A percentile compares a stretch with the other conserved stretches of the same genome.
phyloP scores from a whole-genome alignment of 176 grass and related monocot genomes.

The Carex cristatella region DNA sequence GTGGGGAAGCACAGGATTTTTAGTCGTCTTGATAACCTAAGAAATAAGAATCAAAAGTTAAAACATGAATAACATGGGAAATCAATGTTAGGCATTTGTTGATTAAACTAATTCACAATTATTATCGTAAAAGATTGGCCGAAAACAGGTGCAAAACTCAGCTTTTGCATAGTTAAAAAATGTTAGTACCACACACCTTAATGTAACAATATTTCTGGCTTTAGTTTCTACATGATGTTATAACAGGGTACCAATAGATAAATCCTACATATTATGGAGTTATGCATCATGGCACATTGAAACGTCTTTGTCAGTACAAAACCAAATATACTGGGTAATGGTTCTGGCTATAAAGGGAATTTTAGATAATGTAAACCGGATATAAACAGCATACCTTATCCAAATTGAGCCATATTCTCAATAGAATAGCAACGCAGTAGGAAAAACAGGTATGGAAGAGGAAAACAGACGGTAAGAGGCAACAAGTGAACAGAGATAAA shows the following conservation, averaged over 20 bases:
- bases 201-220: not conserved
- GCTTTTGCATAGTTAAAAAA: not conserved
- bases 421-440: not conserved
- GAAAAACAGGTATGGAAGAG: not conserved
- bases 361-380: constrained; percentile 1
- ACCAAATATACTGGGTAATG: not conserved
- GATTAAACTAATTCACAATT: not conserved
- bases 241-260: not conserved
- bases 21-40: constrained; percentile 18
- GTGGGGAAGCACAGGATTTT: not conserved
- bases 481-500: constrained; percentile 37
- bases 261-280: not conserved
- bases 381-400: constrained; percentile 18
- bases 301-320: not conserved
- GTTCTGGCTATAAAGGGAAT: not conserved
- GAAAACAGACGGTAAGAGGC: constrained; percentile 24
- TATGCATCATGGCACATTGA: not conserved
- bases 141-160: not conserved
- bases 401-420: constrained; percentile 22
- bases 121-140: not conserved
- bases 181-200: not conserved
- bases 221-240: not conserved
- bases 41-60: not conserved
- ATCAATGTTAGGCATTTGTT: not conserved
- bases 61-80: not conserved